Base-by-base conservation (phyloP, 495 filamentous ascomycete species). In the Talaromyces borbonicus region DNA sequence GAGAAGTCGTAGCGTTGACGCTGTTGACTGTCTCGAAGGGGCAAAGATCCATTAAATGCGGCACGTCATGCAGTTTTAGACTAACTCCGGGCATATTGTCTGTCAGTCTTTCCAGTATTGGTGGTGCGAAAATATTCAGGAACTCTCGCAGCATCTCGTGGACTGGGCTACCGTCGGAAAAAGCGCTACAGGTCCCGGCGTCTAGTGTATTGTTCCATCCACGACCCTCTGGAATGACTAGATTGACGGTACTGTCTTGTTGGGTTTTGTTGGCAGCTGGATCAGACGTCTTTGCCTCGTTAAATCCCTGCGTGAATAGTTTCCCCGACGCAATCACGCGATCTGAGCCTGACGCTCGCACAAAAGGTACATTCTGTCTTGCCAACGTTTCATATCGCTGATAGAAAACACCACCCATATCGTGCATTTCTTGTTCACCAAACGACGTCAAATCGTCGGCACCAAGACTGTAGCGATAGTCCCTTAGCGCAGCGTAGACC, bases 21-120 rank as follows among this genome's bases (percentile, higher is more conserved):
- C 66, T 25, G 22, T 64, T 77, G 5, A 93, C 77, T 0, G 85
- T 88, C 47, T 81, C 72, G 57, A 87, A 95, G 0, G 87, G 77
- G 57, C 88, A 95, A 29, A 95, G 64, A 55, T 93, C 88, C 85
- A 95, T 90, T 12, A 95, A 58, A 22, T 67, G 67, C 51, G 85
- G 68, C 5, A 78, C 72, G 8, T 88, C 75, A n/a, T 59, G 32
- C 6, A 59, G 49, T 1, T 73, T 68, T 19, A 94, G 61, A 16
- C 77, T 75, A 0, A 75, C 73, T 2, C 79, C 78, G 0, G 73
- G 71, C 1, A 95, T 68, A 31, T 77, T 63, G 8, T 54, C 38
- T 52, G 85, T 83, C 25, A 93, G 58, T 7, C 85, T 75, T 1
- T 65, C 52, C 1, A 67, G 69, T 43, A 93, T 83, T 3, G 76